Conservation (phyloP, 108 stramenopile genomes). For the Nannochloropsis salina region DNA sequence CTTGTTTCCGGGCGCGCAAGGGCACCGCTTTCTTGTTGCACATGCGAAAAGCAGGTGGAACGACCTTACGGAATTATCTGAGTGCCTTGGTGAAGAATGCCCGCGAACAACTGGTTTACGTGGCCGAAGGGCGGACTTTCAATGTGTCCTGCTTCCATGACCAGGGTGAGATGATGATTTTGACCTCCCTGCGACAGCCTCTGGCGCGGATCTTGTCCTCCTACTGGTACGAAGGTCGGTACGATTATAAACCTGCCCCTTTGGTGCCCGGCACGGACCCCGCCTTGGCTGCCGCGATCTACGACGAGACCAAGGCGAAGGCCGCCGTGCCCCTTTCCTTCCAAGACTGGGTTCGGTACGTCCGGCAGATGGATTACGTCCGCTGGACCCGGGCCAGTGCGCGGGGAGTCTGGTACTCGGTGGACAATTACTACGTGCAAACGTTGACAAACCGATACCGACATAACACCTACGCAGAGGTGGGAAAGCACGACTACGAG, state of each 20-base stretch:
- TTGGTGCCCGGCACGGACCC: not conserved
- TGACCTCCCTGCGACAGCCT: not conserved
- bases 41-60: slow-evolving; percentile 6
- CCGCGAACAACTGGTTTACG: not conserved
- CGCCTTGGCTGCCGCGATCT: not conserved
- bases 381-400: not conserved
- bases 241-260: not conserved
- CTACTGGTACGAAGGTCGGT: slow-evolving; percentile 8
- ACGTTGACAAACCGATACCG: not conserved
- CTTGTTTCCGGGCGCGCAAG: not conserved
- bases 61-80: not conserved
- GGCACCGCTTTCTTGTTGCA: not conserved
- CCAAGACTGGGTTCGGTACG: not conserved
- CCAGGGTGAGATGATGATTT: not conserved
- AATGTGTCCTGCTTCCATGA: slow-evolving; percentile 1
- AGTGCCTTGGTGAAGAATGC: not conserved
- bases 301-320: not conserved
- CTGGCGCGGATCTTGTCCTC: not conserved
- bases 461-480: not conserved
- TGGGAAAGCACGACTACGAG: not conserved
- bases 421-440: not conserved
- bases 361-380: not conserved
- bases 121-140: not conserved
- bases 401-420: slow-evolving; percentile 1
- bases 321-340: not conserved